Base-by-base conservation (phyloP, 176 grass and related monocot genomes). In the Elaeis guineensis region DNA sequence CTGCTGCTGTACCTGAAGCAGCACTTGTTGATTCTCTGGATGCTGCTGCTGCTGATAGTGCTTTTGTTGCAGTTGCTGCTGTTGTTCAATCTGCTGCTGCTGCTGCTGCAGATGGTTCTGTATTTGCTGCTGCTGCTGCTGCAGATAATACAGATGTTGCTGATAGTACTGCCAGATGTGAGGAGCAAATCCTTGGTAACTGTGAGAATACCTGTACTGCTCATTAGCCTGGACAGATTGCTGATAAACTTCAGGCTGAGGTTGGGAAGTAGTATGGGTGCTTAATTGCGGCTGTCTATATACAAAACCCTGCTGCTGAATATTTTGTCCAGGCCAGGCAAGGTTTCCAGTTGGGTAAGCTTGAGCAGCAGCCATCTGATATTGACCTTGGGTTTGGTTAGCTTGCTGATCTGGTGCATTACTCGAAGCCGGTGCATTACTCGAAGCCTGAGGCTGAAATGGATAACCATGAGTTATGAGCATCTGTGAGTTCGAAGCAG, bases 101-200 rank as follows among this genome's bases (percentile, higher is more conserved):
- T 81, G 90, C 64, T 89, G 81, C 60, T 95, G 65, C 25, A 74
- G 73, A 65, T 78, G 80, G 85, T 26, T 78, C 69, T 83, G 85
- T 32, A 76, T 72, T 64, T 95, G 85, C 50, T 77, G 79, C 77
- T 79, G 85, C 57, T 94, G 82, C 72, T 95, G 86, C 64, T 90
- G 90, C 51, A 89, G 66, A 52, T 81, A 84, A 64, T 77, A 85
- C 52, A 95, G 32, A 57, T 95, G 90, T 51, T 95, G 83, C 75
- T 96, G 92, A 65, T 90, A 87, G 78, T 96, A 88, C 65, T 90
- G 75, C 92, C 86, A 80, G 73, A 85, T 88, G 55, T 90, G 86
- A 51, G 83, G 77, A 73, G 74, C 28, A 78, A 78, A 78, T 54
- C 78, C 80, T 79, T 90, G 80, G 51, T 68, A 69, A 55, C 51